Evolutionary conservation across 306 rosid genomes (phyloP).

Genomic region (Alnus rubra): DNA sequence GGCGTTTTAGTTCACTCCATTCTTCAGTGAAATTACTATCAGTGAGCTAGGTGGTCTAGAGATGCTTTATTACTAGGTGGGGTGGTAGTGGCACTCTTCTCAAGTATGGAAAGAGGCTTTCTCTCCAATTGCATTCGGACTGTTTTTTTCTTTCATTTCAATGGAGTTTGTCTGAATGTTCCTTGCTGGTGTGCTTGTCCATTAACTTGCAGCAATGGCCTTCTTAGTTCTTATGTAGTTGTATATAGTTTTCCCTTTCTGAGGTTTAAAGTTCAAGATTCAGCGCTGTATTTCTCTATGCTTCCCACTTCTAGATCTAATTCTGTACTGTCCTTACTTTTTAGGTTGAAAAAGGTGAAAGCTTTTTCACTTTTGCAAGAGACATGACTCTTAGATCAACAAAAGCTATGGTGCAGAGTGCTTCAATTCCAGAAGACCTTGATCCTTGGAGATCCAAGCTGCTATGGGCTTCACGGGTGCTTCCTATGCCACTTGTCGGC

Average conservation of each 20-base stretch:
- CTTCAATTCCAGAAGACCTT: slow-evolving; percentile 70
- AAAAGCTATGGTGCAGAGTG: slow-evolving; percentile 66
- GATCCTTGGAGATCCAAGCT: slow-evolving; percentile 88
- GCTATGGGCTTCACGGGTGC: slow-evolving; percentile 90
- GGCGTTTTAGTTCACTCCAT: neutral
- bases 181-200: neutral
- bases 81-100: neutral
- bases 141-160: neutral
- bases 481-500: slow-evolving; percentile 98
- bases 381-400: slow-evolving; percentile 88
- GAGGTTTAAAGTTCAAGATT: no score
- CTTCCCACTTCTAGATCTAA: slow-evolving; percentile 5
- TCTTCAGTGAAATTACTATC: neutral
- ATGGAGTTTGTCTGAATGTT: neutral
- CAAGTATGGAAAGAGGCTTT: neutral
- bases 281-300: neutral
- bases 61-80: neutral
- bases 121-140: neutral
- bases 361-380: slow-evolving; percentile 85
- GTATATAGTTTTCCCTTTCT: no score
- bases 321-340: slow-evolving; percentile 21
- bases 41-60: neutral
- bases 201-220: neutral
- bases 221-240: no score
- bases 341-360: slow-evolving; percentile 89